Base-by-base conservation (phyloP, 495 filamentous ascomycete genomes). In the Ramalina intermedia region DNA sequence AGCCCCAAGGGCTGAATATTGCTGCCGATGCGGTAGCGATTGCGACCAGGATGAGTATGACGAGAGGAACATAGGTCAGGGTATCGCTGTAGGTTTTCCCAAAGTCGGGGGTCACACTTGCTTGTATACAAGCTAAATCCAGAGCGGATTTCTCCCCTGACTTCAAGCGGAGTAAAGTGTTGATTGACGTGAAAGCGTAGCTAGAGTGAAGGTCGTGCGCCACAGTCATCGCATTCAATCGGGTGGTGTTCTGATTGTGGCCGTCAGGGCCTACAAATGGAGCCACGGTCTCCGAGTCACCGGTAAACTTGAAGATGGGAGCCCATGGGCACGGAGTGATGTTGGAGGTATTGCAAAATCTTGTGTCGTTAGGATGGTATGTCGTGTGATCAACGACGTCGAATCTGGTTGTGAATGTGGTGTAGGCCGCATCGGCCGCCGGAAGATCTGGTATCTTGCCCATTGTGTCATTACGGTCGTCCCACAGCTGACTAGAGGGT, bases 1-100 rank as follows among this genome's bases (percentile, higher is more conserved):
- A 84, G 33, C 91, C 90, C 87, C 90, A 98, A 0, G 93, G 91
- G 60, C 88, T 95, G 61, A 77, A 88, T 18, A 91, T 84, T 37
- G 79, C 86, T 4, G 91, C 89, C 50, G 82, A 74, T 14, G 86
- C 68, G 2, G 87, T 94, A 14, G 87, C 85, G 45, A 85, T 62
- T 4, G 80, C 93, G 20, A 94, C 86, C 21, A 89, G 63, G 12
- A 89, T 65, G 43, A 98, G 69, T 27, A 96, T 74, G 3, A 82
- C 68, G 29, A 90, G 67, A 1, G 91, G 88, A 2, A 94, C 62
- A 61, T 84, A 95, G 35, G 74, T 79, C n/a, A 96, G 61, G 37
- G 82, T 69, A 56, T 73, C 75, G 29, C 72, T 74, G 49, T 94
- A 64, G 3, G 64, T 64, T 4, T 67, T 58, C 7, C 82, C 81